Base-by-base conservation (phyloP, 176 grass and related monocot genomes). In the Phragmites australis region DNA sequence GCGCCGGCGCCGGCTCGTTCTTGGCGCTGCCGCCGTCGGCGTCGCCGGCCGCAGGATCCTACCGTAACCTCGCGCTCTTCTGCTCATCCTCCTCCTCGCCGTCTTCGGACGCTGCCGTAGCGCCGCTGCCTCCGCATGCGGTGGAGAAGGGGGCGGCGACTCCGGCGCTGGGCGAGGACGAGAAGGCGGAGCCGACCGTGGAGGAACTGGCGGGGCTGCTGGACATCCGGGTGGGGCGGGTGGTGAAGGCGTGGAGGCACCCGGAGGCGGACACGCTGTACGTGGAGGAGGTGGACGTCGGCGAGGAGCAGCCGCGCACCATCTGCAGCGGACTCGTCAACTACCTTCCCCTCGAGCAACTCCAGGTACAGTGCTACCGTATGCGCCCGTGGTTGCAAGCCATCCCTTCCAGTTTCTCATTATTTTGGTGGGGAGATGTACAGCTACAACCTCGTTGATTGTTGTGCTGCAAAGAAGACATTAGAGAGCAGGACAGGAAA, bases 261-360 rank as follows among this genome's bases (percentile, higher is more conserved):
- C 92, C 90, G 17, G 90, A 98, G 83, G 95, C 92, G 3, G 92
- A 98, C 74, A 87, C 92, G 1, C 80, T 98, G 23, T 98, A 93
- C 47, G 92, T 98, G 78, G 95, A 98, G 78, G 95, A 94, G 85
- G 88, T 98, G 2, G 88, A 98, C 72, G 83, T 98, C 52, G 92
- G 95, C 57, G 92, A 98, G 78, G 76, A 69, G 58, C 74, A 98
- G 66, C 92, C 90, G 8, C 89, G 95, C 53, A 98, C 86, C 82
- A 98, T 94, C 47, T 98, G 95, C 65, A 98, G 95, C 39, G 95
- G 95, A 8, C 95, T 94, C 42, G 95, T 98, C 79, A 89, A 89
- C 61, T 94, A 81, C 77, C 19, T 98, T 18, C 81, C 95, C 43
- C 32, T 94, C n/a, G 88, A 94, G 21, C 70, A 89, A 6, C 81